phyloP scores from a whole-genome alignment of 805 yeast species.

The baker's yeast (Saccharomyces cerevisiae) region DNA sequence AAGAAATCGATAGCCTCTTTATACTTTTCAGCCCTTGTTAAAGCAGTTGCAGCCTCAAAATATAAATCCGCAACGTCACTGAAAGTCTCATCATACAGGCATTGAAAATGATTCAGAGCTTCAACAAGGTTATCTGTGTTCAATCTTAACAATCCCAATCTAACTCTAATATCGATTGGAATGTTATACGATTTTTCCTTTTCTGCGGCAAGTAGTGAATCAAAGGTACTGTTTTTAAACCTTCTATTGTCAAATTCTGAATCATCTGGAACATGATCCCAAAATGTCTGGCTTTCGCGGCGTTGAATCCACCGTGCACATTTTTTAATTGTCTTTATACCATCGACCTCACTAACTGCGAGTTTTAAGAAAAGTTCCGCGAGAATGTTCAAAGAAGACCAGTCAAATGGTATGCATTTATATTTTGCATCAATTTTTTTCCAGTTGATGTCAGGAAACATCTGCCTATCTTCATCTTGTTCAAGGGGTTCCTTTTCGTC shows the following conservation, averaged over 20 bases:
- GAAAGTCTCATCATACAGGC: conserved; percentile 48
- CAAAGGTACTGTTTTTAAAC: conserved; percentile 38
- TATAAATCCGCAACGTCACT: conserved; percentile 64
- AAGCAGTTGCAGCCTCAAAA: conserved; percentile 64
- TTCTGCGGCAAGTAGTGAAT: conserved; percentile 31
- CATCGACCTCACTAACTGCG: conserved; percentile 48
- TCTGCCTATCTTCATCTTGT: conserved; percentile 14
- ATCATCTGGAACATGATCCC: conserved; percentile 50
- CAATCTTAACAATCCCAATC: conserved; percentile 68
- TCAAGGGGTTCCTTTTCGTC: conserved; percentile 8
- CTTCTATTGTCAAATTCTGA: conserved; percentile 77
- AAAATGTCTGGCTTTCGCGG: conserved; percentile 44
- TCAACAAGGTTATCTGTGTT: conserved; percentile 56
- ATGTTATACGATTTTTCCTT: conserved; percentile 39
- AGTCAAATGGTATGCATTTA: conserved; percentile 54
- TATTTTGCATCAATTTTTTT: conserved; percentile 23
- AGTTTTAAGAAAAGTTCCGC: conserved; percentile 64
- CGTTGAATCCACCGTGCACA: conserved; percentile 78
- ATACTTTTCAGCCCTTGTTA: conserved; percentile 60
- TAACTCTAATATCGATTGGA: conserved; percentile 82
- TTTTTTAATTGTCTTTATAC: conserved; percentile 55
- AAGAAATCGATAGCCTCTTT: conserved; percentile 71
- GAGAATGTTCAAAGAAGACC: conserved; percentile 82
- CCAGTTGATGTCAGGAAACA: conserved; percentile 25
- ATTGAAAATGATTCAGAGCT: conserved; percentile 61